A percentile compares a stretch with the other conserved stretches of the same genome.
phyloP scores from a whole-genome alignment of 2,329 filamentous ascomycete genomes.

The Pseudocercospora fijiensis region DNA sequence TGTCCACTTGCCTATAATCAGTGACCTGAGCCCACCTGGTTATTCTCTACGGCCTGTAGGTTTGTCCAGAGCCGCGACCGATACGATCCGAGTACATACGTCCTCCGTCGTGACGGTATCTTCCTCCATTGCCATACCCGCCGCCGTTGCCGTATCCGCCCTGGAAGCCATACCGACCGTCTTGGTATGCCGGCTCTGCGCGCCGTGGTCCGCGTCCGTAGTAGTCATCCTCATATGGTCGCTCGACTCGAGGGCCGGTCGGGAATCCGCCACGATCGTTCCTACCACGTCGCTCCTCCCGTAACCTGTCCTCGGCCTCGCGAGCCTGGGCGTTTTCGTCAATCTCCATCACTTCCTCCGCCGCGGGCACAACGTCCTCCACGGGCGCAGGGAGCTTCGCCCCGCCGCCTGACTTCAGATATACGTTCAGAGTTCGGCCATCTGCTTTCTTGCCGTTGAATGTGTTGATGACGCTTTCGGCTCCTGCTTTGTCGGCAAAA shows the following conservation, averaged over 20 bases:
- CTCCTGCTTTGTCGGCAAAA: slow-evolving; percentile 69
- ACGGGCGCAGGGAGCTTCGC: slow-evolving; percentile 17
- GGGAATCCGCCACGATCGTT: slow-evolving; percentile 29
- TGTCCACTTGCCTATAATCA: background rate
- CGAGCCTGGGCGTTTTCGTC: slow-evolving; percentile 38
- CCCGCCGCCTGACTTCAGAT: slow-evolving; percentile 38
- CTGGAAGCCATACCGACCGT: slow-evolving; percentile 47
- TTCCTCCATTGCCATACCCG: slow-evolving; percentile 27
- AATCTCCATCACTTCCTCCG: slow-evolving; percentile 47
- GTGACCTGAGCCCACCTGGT: background rate
- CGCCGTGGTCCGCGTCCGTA: slow-evolving; percentile 28
- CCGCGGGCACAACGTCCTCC: slow-evolving; percentile 22
- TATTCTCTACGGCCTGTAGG: slow-evolving; percentile 26
- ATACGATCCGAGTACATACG: slow-evolving; percentile 35
- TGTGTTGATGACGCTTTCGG: slow-evolving; percentile 69
- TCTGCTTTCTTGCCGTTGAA: slow-evolving; percentile 82
- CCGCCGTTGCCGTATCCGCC: slow-evolving; percentile 32
- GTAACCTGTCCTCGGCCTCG: slow-evolving; percentile 33
- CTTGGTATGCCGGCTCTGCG: slow-evolving; percentile 42
- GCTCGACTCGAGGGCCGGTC: slow-evolving; percentile 25
- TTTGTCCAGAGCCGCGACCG: slow-evolving; percentile 27
- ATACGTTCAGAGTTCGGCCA: slow-evolving; percentile 70
- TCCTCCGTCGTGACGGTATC: slow-evolving; percentile 30
- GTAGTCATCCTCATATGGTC: slow-evolving; percentile 29
- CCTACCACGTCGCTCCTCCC: slow-evolving; percentile 35